Conservation (phyloP, 495 filamentous ascomycete genomes). For the Niebla homalea region DNA sequence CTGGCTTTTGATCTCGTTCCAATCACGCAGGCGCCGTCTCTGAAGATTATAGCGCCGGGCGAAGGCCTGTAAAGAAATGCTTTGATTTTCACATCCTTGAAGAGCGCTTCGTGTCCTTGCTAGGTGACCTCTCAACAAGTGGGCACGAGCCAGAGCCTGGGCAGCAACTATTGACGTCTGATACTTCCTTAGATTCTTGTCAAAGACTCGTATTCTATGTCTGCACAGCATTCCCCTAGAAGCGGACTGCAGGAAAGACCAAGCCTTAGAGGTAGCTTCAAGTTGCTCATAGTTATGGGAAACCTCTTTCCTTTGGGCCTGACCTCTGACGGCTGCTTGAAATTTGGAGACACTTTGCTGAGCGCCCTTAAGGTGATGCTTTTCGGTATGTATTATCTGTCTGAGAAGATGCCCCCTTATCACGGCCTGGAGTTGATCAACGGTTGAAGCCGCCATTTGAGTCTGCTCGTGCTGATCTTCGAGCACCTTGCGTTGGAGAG, state of each 20-base stretch:
- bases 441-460: conserved; percentile 30
- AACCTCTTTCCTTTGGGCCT: conserved; percentile 3
- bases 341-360: conserved; percentile 18
- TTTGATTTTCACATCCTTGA: conserved; percentile 20
- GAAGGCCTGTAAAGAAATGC: conserved; percentile 35
- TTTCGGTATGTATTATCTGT: conserved; percentile 18
- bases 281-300: conserved; percentile 22
- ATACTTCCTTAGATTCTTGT: conserved; percentile 27
- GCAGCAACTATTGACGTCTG: conserved; percentile 29
- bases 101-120: conserved; percentile 24
- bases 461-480: conserved; percentile 34
- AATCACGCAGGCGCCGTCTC: conserved; percentile 28
- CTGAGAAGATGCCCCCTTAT: conserved; percentile 40
- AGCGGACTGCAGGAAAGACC: conserved; percentile 37
- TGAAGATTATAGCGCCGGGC: conserved; percentile 34
- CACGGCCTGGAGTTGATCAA: conserved; percentile 58
- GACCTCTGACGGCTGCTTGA: conserved; percentile 26
- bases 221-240: conserved; percentile 35
- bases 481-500: conserved; percentile 37
- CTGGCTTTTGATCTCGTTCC: conserved; percentile 46
- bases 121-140: conserved; percentile 24
- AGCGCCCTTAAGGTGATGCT: conserved; percentile 19
- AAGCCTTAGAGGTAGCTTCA: conserved; percentile 24
- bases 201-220: conserved; percentile 19
- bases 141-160: conserved; percentile 35